Percentiles rank a stretch among this genome's conserved stretches.
Conservation (phyloP, 2,329 filamentous ascomycete species). For the Emydomyces testavorans region DNA sequence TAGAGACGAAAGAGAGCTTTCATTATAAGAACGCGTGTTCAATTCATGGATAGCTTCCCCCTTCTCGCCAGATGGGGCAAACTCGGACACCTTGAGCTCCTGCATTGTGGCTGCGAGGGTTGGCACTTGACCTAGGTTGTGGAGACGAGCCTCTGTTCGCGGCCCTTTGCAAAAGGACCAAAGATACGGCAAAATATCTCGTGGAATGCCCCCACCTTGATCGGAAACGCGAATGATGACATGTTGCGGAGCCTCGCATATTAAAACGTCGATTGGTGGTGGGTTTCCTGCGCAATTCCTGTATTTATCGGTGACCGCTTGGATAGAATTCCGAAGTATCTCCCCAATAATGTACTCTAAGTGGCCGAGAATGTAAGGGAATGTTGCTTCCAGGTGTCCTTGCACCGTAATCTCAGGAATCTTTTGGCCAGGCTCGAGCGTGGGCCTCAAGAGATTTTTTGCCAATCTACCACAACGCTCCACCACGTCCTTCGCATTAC, state of each 20-base stretch:
- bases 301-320: slow-evolving; percentile 73
- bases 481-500: slow-evolving; percentile 80
- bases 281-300: slow-evolving; percentile 41
- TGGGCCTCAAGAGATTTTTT: slow-evolving; percentile 59
- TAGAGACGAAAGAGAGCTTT: slow-evolving; percentile 64
- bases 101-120: slow-evolving; percentile 89
- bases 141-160: slow-evolving; percentile 60
- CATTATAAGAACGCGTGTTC: slow-evolving; percentile 30
- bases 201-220: slow-evolving; percentile 81
- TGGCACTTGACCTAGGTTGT: slow-evolving; percentile 76
- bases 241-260: slow-evolving; percentile 88
- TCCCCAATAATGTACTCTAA: slow-evolving; percentile 96
- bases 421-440: slow-evolving; percentile 57
- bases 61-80: slow-evolving; percentile 21
- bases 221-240: slow-evolving; percentile 95
- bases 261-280: slow-evolving; percentile 81
- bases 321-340: slow-evolving; percentile 85
- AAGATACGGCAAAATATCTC: slow-evolving; percentile 72
- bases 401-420: slow-evolving; percentile 73
- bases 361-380: slow-evolving; percentile 92
- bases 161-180: slow-evolving; percentile 97
- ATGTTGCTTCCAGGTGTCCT: slow-evolving; percentile 78
- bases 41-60: slow-evolving; percentile 14
- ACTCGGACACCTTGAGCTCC: slow-evolving; percentile 51
- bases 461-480: slow-evolving; percentile 69